These are phyloP conservation scores for Cymbidium sinense DNA, from an alignment of 106 monocot genomes.

Conservation along the genomic window DNA sequence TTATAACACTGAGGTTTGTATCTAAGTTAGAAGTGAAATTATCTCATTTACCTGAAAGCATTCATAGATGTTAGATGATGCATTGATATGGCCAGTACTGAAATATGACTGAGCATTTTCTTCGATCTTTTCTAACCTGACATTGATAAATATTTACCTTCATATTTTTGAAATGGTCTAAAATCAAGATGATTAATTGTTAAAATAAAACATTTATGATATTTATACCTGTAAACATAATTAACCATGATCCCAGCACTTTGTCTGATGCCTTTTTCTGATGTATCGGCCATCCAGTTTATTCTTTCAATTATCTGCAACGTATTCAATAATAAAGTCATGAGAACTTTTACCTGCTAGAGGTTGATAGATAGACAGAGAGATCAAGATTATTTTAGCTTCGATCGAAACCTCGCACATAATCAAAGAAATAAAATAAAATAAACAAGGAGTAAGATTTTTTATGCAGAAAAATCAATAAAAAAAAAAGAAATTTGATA, in stretches of 20 bases:
- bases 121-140: constrained; percentile 67
- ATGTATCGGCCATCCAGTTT: constrained; percentile 88
- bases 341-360: background rate
- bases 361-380: background rate
- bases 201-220: background rate
- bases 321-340: background rate
- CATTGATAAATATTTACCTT: background rate
- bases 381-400: background rate
- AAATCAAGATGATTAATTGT: background rate
- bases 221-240: constrained; percentile 65
- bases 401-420: background rate
- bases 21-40: background rate
- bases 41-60: constrained; percentile 27
- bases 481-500: background rate
- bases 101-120: constrained; percentile 65
- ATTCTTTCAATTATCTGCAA: constrained; percentile 67
- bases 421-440: background rate
- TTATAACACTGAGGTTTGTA: background rate
- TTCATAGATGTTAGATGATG: constrained; percentile 32
- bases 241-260: constrained; percentile 90
- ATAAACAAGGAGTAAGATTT: background rate
- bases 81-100: constrained; percentile 40
- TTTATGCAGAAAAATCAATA: background rate
- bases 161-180: constrained; percentile 5
- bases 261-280: constrained; percentile 62